A percentile compares a stretch with the other conserved stretches of the same genome.
Evolutionary conservation across 305 asterid genomes (phyloP).

Genomic region (Ilex paraguariensis): DNA sequence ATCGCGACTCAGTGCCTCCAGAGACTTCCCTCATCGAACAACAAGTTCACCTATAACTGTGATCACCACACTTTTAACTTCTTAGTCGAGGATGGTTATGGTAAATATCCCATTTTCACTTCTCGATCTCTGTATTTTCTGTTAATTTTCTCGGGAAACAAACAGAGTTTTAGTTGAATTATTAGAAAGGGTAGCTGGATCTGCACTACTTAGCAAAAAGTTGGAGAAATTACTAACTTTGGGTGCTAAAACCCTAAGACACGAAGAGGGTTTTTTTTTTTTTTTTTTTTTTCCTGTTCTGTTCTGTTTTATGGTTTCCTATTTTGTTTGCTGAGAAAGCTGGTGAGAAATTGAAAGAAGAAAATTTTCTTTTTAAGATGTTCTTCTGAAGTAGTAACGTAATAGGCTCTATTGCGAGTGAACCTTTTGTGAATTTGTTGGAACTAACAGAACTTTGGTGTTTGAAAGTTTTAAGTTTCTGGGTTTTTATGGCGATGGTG

Average conservation of each 20-base stretch:
- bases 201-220: no score
- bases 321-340: neutral
- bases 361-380: no score
- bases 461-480: no score
- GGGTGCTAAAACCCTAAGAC: no score
- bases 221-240: no score
- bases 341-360: neutral
- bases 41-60: conserved; percentile 80
- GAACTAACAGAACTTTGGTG: no score
- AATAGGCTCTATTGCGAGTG: no score
- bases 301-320: neutral
- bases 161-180: neutral
- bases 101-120: conserved; percentile 21
- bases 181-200: neutral
- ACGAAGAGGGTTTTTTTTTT: no score
- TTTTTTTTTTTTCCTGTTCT: neutral
- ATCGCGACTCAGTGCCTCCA: conserved; percentile 92
- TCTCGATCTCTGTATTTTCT: conserved; percentile 6
- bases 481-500: no score
- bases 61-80: conserved; percentile 89
- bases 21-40: conserved; percentile 68
- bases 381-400: no score
- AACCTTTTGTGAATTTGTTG: no score
- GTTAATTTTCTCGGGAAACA: neutral
- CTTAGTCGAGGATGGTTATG: conserved; percentile 87